These are phyloP conservation scores for Lunularia cruciata DNA, from an alignment of 225 moss, liverwort and hornwort species.

Conservation along the genomic window DNA sequence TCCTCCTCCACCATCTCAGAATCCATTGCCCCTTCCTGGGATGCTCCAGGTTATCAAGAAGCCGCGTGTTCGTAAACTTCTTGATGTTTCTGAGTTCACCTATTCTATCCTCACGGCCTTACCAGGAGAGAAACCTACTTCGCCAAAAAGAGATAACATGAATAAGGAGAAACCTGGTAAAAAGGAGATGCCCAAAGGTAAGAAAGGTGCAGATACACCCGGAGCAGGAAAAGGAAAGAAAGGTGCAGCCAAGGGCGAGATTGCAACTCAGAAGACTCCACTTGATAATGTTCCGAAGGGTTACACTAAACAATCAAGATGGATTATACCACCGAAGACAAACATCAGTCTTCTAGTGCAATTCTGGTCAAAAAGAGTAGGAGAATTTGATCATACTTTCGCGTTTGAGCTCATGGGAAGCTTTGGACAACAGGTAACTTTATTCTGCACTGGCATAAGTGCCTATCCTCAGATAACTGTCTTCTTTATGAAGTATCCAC, in stretches of 20 bases:
- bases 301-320: constrained; percentile 63
- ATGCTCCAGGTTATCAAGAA: constrained; percentile 56
- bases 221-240: constrained; percentile 9
- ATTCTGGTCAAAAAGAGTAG: constrained; percentile 61
- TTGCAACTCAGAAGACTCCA: constrained; percentile 23
- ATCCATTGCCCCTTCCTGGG: constrained; percentile 42
- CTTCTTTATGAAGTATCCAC: constrained; percentile 57
- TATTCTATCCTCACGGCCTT: constrained; percentile 70
- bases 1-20: constrained; percentile 56
- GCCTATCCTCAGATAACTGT: constrained; percentile 71
- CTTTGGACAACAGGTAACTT: constrained; percentile 44
- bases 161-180: constrained; percentile 26
- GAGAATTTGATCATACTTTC: constrained; percentile 73
- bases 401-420: constrained; percentile 71
- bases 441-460: constrained; percentile 61
- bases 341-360: constrained; percentile 52
- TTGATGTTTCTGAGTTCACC: constrained; percentile 40
- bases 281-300: constrained; percentile 42
- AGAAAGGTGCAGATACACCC: constrained; percentile 7
- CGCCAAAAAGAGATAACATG: constrained; percentile 23
- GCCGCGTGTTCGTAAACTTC: constrained; percentile 43
- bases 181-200: constrained; percentile 23
- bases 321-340: constrained; percentile 64
- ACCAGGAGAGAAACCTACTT: constrained; percentile 18
- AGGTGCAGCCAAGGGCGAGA: neutral